A percentile compares a stretch with the other conserved stretches of the same genome.
phyloP scores from a whole-genome alignment of 169 alveolate genomes.

The Babesia gibsoni region DNA sequence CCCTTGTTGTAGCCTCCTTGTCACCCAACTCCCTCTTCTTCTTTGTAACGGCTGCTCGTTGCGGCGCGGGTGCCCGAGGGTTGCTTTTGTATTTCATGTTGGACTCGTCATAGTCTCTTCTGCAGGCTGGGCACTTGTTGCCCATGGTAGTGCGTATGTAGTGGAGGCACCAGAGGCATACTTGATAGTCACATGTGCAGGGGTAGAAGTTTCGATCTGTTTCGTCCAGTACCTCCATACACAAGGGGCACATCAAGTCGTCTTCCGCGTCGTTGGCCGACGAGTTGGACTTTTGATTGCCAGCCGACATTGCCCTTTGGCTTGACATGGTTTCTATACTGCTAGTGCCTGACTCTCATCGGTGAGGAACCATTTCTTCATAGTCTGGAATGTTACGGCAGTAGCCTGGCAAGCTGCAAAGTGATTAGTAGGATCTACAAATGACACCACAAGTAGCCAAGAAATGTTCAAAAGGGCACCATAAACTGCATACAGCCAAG shows the following conservation, averaged over 20 bases:
- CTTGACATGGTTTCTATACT: no score
- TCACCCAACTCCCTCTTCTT: constrained; percentile 17
- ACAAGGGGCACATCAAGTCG: constrained; percentile 80
- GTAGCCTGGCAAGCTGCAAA: no score
- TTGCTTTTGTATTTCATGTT: constrained; percentile 68
- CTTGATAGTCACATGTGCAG: constrained; percentile 89
- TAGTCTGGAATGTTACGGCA: no score
- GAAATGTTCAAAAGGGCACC: no score
- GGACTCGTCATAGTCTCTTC: constrained; percentile 84
- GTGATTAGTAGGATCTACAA: no score
- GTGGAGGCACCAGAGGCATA: constrained; percentile 88
- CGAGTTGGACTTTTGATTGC: neutral
- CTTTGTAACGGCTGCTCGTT: neutral
- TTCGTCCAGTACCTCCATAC: constrained; percentile 88
- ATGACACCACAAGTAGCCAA: no score
- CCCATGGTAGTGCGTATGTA: constrained; percentile 84
- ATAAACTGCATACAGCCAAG: no score
- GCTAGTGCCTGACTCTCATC: no score
- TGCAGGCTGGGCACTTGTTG: constrained; percentile 89
- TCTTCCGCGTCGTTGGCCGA: constrained; percentile 58
- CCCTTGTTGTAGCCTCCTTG: constrained; percentile 51
- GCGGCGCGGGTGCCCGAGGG: neutral
- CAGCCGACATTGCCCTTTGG: no score
- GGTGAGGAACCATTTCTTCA: no score
- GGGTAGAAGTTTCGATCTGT: constrained; percentile 86